Evolutionary conservation across 2,329 filamentous ascomycete genomes (phyloP).

Genomic region (Colletotrichum tamarilloi): DNA sequence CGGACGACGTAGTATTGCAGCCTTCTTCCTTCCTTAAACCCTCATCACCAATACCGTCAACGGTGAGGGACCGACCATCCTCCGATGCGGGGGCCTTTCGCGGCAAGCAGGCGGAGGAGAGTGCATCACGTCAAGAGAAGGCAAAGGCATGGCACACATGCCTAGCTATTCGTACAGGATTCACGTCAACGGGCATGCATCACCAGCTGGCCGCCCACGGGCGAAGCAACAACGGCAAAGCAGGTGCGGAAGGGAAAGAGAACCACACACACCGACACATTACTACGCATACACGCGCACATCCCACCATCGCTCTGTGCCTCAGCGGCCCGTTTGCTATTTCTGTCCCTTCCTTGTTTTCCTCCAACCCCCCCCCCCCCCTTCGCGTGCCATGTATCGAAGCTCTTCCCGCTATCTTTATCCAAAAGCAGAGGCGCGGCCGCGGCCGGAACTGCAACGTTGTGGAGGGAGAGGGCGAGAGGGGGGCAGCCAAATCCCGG

Average conservation of each 20-base stretch:
- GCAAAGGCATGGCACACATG: background rate
- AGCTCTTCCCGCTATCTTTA: background rate
- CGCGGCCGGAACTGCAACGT: background rate
- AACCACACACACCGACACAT: background rate
- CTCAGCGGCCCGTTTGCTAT: constrained; percentile 29
- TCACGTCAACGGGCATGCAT: constrained; percentile 12
- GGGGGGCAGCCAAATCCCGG: background rate
- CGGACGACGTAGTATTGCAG: constrained; percentile 31
- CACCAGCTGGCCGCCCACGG: background rate
- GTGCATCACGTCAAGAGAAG: background rate
- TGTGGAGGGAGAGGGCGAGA: background rate
- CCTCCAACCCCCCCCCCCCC: constrained; percentile 1
- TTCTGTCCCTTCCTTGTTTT: background rate
- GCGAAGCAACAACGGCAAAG: constrained; percentile 13
- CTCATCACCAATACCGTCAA: background rate
- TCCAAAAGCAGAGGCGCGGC: background rate
- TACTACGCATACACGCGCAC: background rate
- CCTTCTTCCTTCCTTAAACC: background rate
- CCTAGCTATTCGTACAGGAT: constrained; percentile 1
- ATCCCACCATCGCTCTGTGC: constrained; percentile 4
- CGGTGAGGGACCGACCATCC: constrained; percentile 3
- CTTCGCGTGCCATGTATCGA: constrained; percentile 16
- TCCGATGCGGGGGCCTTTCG: background rate
- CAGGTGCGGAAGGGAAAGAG: constrained; percentile 12
- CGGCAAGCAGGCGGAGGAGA: constrained; percentile 3